phyloP scores from a whole-genome alignment of 2,329 filamentous ascomycete species.

The Nigrograna mackinnonii region DNA sequence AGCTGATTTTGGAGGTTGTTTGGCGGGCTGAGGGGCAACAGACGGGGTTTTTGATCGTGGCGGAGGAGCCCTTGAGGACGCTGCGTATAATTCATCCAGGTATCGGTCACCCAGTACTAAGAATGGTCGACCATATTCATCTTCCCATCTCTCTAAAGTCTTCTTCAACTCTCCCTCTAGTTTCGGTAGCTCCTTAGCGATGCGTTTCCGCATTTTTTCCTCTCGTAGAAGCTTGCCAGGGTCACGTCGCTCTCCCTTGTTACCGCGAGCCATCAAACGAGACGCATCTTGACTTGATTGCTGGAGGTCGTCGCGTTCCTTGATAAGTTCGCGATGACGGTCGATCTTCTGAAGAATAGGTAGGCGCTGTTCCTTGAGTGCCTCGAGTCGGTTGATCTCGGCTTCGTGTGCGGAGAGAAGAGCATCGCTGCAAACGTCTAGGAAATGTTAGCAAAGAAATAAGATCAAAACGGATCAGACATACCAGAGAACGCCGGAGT shows the following conservation, averaged over 20 bases:
- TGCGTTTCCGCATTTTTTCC: constrained; percentile 98
- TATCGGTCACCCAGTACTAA: constrained; percentile 91
- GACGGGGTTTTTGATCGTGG: constrained; percentile 77
- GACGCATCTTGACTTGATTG: constrained; percentile 94
- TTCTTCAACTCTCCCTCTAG: constrained; percentile 82
- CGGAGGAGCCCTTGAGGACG: constrained; percentile 62
- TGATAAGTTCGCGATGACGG: constrained; percentile 77
- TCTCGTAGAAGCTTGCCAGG: constrained; percentile 91
- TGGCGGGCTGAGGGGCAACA: constrained; percentile 38
- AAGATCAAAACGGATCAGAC: background rate
- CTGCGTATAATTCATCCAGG: constrained; percentile 77
- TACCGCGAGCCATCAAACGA: constrained; percentile 84
- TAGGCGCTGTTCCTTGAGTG: constrained; percentile 82
- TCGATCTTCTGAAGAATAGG: constrained; percentile 84
- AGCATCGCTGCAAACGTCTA: constrained; percentile 92
- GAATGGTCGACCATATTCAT: constrained; percentile 92
- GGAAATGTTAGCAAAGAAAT: constrained; percentile 11
- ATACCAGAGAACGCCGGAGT: constrained; percentile 82
- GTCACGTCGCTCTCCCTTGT: constrained; percentile 92
- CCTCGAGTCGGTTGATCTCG: constrained; percentile 81
- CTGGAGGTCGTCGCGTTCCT: constrained; percentile 85
- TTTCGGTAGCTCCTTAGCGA: constrained; percentile 94
- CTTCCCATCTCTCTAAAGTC: constrained; percentile 84
- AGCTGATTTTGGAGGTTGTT: constrained; percentile 36
- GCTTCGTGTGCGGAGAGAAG: constrained; percentile 92